Base-by-base conservation (phyloP, 2,329 filamentous ascomycete genomes). In the Lecanicillium sp. region DNA sequence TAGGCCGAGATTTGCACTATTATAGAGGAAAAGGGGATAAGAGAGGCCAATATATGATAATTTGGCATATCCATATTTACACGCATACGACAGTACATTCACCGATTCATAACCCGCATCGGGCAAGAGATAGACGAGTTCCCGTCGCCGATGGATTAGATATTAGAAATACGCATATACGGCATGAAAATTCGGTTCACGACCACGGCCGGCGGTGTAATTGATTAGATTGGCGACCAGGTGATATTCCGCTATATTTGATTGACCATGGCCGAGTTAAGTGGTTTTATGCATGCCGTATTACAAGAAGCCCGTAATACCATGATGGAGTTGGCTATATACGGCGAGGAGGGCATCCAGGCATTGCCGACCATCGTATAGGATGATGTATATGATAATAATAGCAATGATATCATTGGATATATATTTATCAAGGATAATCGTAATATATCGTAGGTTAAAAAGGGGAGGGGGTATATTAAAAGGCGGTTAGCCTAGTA, bases 101-200 rank as follows among this genome's bases (percentile, higher is more conserved):
- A 8, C 12, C 6, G 5, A 15, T 35, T 35, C 25, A 35, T 35
- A 27, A 35, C 12, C n/a, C 9, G 15, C 12, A 35, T 35, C 16
- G 16, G 19, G 7, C 11, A 35, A n/a, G 18, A 15, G 15, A 35
- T 9, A n/a, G 33, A 35, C 20, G 20, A 35, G 33, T 22, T n/a
- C 18, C 13, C 15, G 15, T 4, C 25, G 11, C 33, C 15, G 25
- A 35, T 35, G 25, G 33, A 35, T n/a, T 36, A 16, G 22, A 36
- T 36, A 29, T 36, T 36, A 36, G 34, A 36, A 14, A 29, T 16
- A 16, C 9, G 13, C 9, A 36, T 14, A 19, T 36, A 36, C 14
- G 14, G 22, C 9, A 36, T 36, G 8, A 9, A 35, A 13, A 35
- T 35, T 22, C 14, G 8, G 33, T 35, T 35, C 17, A 35, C 27